A percentile compares a stretch with the other conserved stretches of the same genome.
These are phyloP conservation scores for Ogataea chonburiensis DNA, from an alignment of 805 yeast genomes.

Conservation along the genomic window DNA sequence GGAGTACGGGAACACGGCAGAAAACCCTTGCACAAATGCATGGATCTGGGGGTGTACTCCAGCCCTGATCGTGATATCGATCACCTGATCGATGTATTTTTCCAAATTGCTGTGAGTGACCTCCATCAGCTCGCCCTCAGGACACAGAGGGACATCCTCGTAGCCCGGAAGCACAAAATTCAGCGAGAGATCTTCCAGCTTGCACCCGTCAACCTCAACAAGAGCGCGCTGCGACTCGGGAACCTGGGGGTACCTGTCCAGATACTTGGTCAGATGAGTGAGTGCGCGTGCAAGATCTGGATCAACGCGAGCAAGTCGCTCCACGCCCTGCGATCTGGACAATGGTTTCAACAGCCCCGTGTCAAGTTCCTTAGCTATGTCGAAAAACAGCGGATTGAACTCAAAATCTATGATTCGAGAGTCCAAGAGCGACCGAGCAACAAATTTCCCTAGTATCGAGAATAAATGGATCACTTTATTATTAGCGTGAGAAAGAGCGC, in stretches of 20 bases:
- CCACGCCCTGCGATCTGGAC: conserved; percentile 28
- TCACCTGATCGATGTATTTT: conserved; percentile 52
- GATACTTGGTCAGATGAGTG: conserved; percentile 45
- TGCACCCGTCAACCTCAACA: conserved; percentile 28
- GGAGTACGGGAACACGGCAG: conserved; percentile 74
- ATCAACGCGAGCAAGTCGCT: conserved; percentile 53
- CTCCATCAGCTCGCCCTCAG: conserved; percentile 50
- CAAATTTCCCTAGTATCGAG: conserved; percentile 70
- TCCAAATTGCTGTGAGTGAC: conserved; percentile 56
- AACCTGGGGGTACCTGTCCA: conserved; percentile 23
- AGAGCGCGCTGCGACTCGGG: conserved; percentile 10
- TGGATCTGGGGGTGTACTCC: conserved; percentile 68
- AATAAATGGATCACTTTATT: conserved; percentile 52
- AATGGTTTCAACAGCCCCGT: conserved; percentile 7
- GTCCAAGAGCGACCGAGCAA: conserved; percentile 85
- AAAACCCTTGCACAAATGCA: conserved; percentile 77
- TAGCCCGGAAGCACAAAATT: conserved; percentile 79
- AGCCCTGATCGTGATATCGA: conserved; percentile 55
- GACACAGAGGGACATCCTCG: conserved; percentile 54
- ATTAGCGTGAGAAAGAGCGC: conserved; percentile 42
- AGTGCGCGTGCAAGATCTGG: conserved; percentile 57
- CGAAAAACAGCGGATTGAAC: conserved; percentile 70
- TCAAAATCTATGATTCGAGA: conserved; percentile 83
- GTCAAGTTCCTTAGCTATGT: conserved; percentile 44
- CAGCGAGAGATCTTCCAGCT: conserved; percentile 55